Evolutionary conservation across 169 alveolate genomes (phyloP).

Genomic region (Haemoproteus tartakovskyi): DNA sequence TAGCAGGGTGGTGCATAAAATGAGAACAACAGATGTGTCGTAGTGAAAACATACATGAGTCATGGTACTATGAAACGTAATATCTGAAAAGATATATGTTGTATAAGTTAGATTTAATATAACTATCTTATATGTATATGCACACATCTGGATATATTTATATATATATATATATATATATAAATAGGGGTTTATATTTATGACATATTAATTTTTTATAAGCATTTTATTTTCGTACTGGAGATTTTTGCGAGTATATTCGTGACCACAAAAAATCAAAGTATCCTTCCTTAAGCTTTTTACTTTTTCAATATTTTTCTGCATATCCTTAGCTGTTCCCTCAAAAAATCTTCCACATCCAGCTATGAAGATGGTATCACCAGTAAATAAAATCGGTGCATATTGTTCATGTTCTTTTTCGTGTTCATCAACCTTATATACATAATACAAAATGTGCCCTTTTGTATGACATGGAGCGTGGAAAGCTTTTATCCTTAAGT

Average conservation of each 20-base stretch:
- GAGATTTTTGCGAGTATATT: slow-evolving; percentile 85
- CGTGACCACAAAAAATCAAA: slow-evolving; percentile 93
- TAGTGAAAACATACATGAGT: too few species aligned
- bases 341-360: slow-evolving; percentile 96
- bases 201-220: not conserved
- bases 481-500: slow-evolving; percentile 75
- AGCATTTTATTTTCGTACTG: not conserved
- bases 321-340: slow-evolving; percentile 88
- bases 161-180: not conserved
- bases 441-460: slow-evolving; percentile 91
- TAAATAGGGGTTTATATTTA: not conserved
- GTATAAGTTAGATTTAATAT: not conserved
- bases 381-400: slow-evolving; percentile 76
- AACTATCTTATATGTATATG: not conserved
- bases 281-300: slow-evolving; percentile 83
- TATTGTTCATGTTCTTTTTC: slow-evolving; percentile 20
- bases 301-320: slow-evolving; percentile 66
- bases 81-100: not conserved
- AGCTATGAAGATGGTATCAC: slow-evolving; percentile 93
- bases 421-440: slow-evolving; percentile 58
- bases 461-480: slow-evolving; percentile 94
- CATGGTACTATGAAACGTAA: too few species aligned
- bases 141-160: not conserved
- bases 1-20: too few species aligned
- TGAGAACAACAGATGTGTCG: too few species aligned